Conservation (phyloP, 148 eudicot species). For the Camellia lanceoleosa region DNA sequence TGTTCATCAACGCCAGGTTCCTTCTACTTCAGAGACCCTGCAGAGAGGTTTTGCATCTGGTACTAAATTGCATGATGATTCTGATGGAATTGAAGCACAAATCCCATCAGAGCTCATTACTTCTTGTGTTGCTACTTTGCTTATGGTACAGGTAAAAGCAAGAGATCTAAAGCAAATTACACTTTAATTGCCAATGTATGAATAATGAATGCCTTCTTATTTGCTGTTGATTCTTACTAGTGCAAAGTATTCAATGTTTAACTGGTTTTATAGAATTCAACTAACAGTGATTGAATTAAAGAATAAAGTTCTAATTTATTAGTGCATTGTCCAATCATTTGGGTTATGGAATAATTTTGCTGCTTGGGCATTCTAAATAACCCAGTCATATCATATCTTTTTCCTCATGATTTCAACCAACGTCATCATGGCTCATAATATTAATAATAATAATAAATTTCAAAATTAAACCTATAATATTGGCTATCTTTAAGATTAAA, state of each 20-base stretch:
- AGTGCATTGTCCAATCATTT: not conserved
- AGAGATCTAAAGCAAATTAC: not conserved
- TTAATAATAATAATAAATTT: no score
- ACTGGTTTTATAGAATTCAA: not conserved
- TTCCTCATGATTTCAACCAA: not conserved
- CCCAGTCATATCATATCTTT: not conserved
- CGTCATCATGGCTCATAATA: not conserved
- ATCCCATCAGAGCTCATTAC: slow-evolving; percentile 69
- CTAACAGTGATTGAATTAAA: not conserved
- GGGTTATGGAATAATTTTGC: not conserved
- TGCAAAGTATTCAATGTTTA: not conserved
- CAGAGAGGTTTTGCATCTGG: slow-evolving; percentile 24
- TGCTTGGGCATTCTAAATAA: not conserved
- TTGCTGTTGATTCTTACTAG: not conserved
- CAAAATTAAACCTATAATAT: no score
- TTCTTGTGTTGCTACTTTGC: slow-evolving; percentile 66
- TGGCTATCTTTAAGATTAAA: no score
- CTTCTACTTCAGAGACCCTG: slow-evolving; percentile 25
- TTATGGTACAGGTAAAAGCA: slow-evolving; percentile 73
- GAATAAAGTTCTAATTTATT: not conserved
- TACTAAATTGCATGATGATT: slow-evolving; percentile 33
- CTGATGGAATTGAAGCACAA: slow-evolving; percentile 29
- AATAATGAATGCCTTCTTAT: not conserved
- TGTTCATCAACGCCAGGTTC: slow-evolving; percentile 18
- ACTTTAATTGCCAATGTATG: not conserved